phyloP scores from a whole-genome alignment of 2,329 filamentous ascomycete genomes.

The Westerdykella ornata region DNA sequence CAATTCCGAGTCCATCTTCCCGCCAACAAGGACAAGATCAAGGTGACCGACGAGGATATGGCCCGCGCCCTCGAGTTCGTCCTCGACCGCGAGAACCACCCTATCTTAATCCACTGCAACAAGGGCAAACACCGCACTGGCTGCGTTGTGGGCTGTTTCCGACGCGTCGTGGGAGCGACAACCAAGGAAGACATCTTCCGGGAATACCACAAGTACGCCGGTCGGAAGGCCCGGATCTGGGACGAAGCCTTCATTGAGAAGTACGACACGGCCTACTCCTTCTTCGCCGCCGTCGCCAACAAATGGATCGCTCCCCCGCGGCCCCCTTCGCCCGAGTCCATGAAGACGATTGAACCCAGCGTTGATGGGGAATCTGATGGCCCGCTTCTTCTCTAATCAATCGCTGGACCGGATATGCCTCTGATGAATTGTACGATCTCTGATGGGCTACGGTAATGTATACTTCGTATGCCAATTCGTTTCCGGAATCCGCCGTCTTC shows the following conservation, averaged over 20 bases:
- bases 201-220: slow-evolving; percentile 64
- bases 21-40: slow-evolving; percentile 70
- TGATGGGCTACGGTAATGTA: too few relatives aligned
- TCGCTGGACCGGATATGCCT: too few relatives aligned
- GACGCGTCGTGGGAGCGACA: slow-evolving; percentile 61
- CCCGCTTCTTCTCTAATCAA: too few relatives aligned
- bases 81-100: slow-evolving; percentile 66
- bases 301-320: too few relatives aligned
- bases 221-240: slow-evolving; percentile 44
- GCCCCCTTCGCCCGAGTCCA: too few relatives aligned
- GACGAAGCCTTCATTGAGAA: slow-evolving; percentile 43
- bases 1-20: slow-evolving; percentile 72
- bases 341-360: too few relatives aligned
- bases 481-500: too few relatives aligned
- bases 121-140: slow-evolving; percentile 91
- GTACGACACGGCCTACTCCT: slow-evolving; percentile 27
- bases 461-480: too few relatives aligned
- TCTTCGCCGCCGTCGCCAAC: too few relatives aligned
- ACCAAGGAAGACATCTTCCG: slow-evolving; percentile 55
- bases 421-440: too few relatives aligned
- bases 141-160: slow-evolving; percentile 74
- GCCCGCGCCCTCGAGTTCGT: slow-evolving; percentile 63
- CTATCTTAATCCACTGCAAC: slow-evolving; percentile 85
- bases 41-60: slow-evolving; percentile 48
- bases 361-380: too few relatives aligned